A percentile compares a stretch with the other conserved stretches of the same genome.
Evolutionary conservation across 2,329 filamentous ascomycete species (phyloP).

Genomic region (Thielaviopsis euricoi): DNA sequence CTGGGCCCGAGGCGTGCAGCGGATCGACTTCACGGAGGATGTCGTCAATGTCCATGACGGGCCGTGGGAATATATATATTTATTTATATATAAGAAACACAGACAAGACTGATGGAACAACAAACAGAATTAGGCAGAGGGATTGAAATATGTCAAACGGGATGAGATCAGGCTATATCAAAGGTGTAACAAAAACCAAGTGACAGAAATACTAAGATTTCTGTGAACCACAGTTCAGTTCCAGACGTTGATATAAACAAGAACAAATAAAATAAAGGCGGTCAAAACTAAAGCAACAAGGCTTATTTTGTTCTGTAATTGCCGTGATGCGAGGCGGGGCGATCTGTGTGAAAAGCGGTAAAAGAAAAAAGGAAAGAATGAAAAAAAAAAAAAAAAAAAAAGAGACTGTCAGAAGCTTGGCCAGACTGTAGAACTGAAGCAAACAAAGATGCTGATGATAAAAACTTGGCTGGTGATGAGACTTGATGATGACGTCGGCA

Average conservation of each 20-base stretch:
- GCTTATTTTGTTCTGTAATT: neutral
- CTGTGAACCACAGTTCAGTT: neutral
- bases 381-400: neutral
- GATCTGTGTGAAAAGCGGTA: too few species aligned
- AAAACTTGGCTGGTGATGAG: neutral
- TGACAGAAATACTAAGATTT: too few species aligned
- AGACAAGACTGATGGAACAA: too few species aligned
- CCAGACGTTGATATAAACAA: neutral
- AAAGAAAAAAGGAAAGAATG: neutral
- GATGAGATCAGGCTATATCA: too few species aligned
- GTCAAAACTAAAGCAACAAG: neutral
- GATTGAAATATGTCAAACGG: too few species aligned
- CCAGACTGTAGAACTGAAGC: neutral
- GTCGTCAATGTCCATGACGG: constrained; percentile 62
- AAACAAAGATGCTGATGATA: neutral
- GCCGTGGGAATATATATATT: neutral
- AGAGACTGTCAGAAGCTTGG: neutral
- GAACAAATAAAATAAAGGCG: too few species aligned
- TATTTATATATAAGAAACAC: too few species aligned
- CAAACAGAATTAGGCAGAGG: too few species aligned
- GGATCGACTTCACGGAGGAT: constrained; percentile 61
- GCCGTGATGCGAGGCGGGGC: too few species aligned
- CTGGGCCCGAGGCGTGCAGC: constrained; percentile 34
- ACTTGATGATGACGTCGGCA: neutral
- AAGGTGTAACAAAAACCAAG: too few species aligned